Evolutionary conservation across 108 stramenopile genomes (phyloP).

Genomic region (Nitzschia sp.): DNA sequence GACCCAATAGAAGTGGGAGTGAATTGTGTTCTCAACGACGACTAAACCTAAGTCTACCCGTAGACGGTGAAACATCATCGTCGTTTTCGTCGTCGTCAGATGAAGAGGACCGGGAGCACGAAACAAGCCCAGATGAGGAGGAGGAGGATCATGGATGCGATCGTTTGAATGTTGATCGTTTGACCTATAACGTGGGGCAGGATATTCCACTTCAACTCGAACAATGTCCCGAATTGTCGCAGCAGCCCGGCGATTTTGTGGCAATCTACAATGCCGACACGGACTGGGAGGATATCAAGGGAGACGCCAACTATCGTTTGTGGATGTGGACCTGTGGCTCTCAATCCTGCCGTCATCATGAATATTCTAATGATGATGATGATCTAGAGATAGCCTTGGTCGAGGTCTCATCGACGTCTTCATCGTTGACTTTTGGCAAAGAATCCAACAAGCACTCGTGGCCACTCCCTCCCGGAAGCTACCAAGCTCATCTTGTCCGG

Average conservation of each 20-base stretch:
- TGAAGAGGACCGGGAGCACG: too few species aligned
- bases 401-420: too few species aligned
- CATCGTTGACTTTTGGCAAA: slow-evolving; percentile 5
- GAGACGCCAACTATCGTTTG: slow-evolving; percentile 10
- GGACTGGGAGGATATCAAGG: slow-evolving; percentile 1
- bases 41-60: too few species aligned
- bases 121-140: background rate
- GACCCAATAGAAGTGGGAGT: background rate
- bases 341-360: background rate
- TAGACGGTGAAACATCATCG: too few species aligned
- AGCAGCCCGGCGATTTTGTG: slow-evolving; percentile 7
- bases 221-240: background rate
- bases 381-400: too few species aligned
- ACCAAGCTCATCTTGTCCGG: slow-evolving; percentile 11
- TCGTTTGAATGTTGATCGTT: background rate
- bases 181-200: background rate
- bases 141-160: too few species aligned
- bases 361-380: background rate
- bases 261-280: slow-evolving; percentile 11
- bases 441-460: slow-evolving; percentile 9
- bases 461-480: slow-evolving; percentile 9
- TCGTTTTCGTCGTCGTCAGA: too few species aligned
- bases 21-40: background rate
- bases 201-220: background rate
- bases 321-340: slow-evolving; percentile 25